Conservation (phyloP, 1,284 basidiomycete genomes). For the Inonotus obliquus region DNA sequence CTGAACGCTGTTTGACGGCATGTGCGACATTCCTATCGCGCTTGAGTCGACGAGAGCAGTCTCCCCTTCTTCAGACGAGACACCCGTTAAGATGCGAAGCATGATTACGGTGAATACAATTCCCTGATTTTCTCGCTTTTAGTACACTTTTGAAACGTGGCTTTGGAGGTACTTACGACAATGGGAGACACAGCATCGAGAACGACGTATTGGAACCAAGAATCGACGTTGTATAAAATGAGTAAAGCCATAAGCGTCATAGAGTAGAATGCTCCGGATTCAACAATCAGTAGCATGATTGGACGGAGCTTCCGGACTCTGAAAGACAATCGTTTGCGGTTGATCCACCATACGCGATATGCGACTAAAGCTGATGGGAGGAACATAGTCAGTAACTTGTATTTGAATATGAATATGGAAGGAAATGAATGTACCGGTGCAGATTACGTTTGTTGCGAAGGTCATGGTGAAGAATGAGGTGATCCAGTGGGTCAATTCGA, state of each 20-base stretch:
- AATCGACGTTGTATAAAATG: slow-evolving; percentile 31
- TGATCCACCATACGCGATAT: slow-evolving; percentile 32
- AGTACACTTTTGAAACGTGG: not conserved
- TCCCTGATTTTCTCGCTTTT: not conserved
- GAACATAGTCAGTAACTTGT: not conserved
- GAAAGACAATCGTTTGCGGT: slow-evolving; percentile 16
- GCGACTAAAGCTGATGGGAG: slow-evolving; percentile 31
- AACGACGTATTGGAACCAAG: slow-evolving; percentile 35
- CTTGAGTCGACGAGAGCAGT: not conserved
- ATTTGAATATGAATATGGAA: not conserved
- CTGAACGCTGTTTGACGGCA: not conserved
- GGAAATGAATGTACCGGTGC: slow-evolving; percentile 13
- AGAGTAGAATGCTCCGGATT: slow-evolving; percentile 38
- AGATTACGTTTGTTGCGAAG: slow-evolving; percentile 18
- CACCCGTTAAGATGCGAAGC: not conserved
- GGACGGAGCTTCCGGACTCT: slow-evolving; percentile 16
- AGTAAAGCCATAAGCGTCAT: slow-evolving; percentile 31
- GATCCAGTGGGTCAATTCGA: slow-evolving; percentile 16
- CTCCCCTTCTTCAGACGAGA: not conserved
- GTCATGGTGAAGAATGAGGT: slow-evolving; percentile 20
- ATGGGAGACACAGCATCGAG: slow-evolving; percentile 30
- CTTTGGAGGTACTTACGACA: not conserved
- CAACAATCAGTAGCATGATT: slow-evolving; percentile 33
- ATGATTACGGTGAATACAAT: not conserved
- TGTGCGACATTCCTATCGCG: not conserved